Evolutionary conservation across 1,284 basidiomycete genomes (phyloP).

Genomic region (Ceratobasidium sp.): DNA sequence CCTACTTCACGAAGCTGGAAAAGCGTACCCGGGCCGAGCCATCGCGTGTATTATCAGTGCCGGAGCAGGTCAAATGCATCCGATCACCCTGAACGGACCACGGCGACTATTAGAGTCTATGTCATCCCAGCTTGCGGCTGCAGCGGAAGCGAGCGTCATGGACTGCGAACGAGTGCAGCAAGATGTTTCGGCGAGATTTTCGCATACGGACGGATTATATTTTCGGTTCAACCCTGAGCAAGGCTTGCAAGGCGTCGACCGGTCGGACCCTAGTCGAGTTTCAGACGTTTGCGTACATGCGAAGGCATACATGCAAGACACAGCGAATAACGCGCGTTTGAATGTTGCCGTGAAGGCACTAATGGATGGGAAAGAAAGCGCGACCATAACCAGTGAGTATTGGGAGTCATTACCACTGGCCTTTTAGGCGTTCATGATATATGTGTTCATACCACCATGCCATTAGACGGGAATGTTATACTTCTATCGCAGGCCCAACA

Average conservation of each 20-base stretch:
- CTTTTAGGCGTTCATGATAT: neutral
- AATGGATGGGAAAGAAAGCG: neutral
- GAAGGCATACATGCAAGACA: too few relatives aligned
- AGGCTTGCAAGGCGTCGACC: neutral
- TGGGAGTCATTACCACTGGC: neutral
- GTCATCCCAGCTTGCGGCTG: neutral
- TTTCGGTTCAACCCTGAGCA: constrained; percentile 24
- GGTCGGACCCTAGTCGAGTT: neutral
- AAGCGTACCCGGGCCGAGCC: neutral
- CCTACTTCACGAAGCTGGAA: neutral
- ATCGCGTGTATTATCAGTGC: neutral
- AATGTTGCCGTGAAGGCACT: neutral
- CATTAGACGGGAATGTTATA: neutral
- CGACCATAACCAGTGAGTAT: neutral
- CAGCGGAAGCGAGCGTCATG: neutral
- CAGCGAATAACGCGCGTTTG: neutral
- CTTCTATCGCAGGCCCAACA: neutral
- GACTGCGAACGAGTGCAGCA: neutral
- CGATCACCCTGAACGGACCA: neutral
- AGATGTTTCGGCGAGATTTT: neutral
- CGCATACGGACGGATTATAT: neutral
- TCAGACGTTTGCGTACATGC: neutral
- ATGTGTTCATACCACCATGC: neutral
- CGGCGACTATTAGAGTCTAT: too few relatives aligned
- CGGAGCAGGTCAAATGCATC: neutral